These are phyloP conservation scores for Lagerstroemia speciosa DNA, from an alignment of 345 rosid genomes.

Conservation along the genomic window DNA sequence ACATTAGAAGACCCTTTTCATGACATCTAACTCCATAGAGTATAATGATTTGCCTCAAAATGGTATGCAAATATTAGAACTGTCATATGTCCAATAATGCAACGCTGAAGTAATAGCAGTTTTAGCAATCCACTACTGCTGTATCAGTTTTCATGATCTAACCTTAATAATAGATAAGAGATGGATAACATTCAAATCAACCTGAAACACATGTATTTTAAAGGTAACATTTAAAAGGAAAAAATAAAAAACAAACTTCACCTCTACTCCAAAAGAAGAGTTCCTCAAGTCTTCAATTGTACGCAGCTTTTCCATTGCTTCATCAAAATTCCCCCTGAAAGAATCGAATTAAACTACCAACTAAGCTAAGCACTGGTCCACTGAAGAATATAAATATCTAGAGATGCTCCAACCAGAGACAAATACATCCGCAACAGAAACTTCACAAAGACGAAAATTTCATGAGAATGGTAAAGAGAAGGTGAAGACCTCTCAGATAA, in stretches of 20 bases:
- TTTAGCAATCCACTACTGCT: background rate
- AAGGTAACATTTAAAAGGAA: background rate
- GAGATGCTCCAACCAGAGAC: too few relatives aligned
- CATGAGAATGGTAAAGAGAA: background rate
- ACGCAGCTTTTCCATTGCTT: constrained; percentile 60
- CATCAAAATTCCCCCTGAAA: constrained; percentile 44
- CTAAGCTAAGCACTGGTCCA: background rate
- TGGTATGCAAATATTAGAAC: background rate
- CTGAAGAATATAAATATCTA: too few relatives aligned
- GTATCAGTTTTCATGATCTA: too few relatives aligned
- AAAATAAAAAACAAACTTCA: constrained; percentile 12
- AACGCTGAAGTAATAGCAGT: background rate
- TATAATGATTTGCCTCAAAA: background rate
- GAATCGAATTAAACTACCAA: background rate
- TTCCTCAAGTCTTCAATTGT: constrained; percentile 23
- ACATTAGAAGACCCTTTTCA: background rate
- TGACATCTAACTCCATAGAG: background rate
- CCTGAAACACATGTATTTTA: background rate
- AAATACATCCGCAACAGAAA: background rate
- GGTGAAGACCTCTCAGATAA: constrained; percentile 46
- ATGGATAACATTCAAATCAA: background rate
- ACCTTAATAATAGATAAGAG: too few relatives aligned
- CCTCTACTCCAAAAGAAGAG: constrained; percentile 48
- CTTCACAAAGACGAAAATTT: background rate
- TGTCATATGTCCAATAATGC: background rate